Percentiles rank a stretch among this genome's conserved stretches.
Conservation (phyloP, 352 stramenopile genomes). For the Phytophthora quininea region DNA sequence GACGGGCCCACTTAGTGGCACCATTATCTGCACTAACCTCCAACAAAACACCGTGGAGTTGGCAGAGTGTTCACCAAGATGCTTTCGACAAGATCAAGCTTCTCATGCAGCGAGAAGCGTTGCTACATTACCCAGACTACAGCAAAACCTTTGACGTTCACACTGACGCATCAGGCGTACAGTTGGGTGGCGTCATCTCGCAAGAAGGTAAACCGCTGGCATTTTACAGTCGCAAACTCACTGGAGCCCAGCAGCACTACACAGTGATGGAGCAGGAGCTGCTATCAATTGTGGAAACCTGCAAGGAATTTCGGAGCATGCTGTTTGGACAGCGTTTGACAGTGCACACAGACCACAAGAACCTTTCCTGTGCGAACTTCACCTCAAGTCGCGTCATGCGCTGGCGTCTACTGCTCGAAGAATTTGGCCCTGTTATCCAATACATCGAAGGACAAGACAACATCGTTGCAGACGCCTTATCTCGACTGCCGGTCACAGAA, state of each 20-base stretch:
- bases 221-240: constrained; percentile 13
- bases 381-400: not conserved
- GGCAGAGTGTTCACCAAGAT: not conserved
- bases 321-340: constrained; percentile 9
- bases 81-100: constrained; percentile 7
- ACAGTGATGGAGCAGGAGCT: constrained; percentile 12
- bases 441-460: constrained; percentile 7
- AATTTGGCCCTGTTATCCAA: constrained; percentile 6
- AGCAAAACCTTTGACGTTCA: not conserved
- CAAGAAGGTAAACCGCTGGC: constrained; percentile 1
- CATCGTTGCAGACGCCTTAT: not conserved
- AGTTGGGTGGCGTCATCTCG: constrained; percentile 8
- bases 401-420: constrained; percentile 6
- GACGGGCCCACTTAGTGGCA: constrained; percentile 4
- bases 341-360: constrained; percentile 11
- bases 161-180: constrained; percentile 9
- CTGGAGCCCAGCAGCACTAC: constrained; percentile 8
- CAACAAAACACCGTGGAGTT: constrained; percentile 4
- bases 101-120: not conserved
- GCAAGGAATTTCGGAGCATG: not conserved
- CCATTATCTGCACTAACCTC: constrained; percentile 2
- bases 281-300: constrained; percentile 4
- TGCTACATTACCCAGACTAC: constrained; percentile 14
- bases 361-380: constrained; percentile 9
- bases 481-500: not conserved